Percentiles rank a stretch among this genome's conserved stretches.
These are phyloP conservation scores for Colletotrichum sp. DNA, from an alignment of 2,329 filamentous ascomycete genomes.

Conservation along the genomic window DNA sequence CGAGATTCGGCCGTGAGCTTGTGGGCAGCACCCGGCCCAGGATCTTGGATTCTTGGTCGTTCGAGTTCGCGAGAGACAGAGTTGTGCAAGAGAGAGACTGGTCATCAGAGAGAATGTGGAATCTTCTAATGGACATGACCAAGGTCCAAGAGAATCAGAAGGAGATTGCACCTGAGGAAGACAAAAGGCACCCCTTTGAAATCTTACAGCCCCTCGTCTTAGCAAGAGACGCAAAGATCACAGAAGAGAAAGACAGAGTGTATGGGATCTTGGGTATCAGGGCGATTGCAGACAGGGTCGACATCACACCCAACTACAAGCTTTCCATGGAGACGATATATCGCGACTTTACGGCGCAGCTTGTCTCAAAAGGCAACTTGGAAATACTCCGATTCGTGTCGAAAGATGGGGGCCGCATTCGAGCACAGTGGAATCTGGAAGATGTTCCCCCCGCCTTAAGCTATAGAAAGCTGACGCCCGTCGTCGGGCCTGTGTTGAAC, in stretches of 20 bases:
- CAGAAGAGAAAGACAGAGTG: neutral
- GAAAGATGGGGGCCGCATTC: neutral
- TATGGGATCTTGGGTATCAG: neutral
- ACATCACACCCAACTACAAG: neutral
- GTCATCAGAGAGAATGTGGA: neutral
- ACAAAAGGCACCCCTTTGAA: neutral
- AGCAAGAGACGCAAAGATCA: neutral
- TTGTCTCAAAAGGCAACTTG: neutral
- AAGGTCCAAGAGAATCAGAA: neutral
- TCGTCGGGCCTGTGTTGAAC: neutral
- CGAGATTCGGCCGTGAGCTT: neutral
- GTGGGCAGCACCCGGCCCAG: neutral
- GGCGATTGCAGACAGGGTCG: neutral
- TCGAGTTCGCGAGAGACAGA: neutral
- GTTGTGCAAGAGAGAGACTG: neutral
- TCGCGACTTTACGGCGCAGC: neutral
- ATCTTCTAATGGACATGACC: neutral
- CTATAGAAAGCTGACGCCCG: neutral
- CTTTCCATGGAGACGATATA: neutral
- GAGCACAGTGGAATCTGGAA: neutral
- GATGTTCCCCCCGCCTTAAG: neutral
- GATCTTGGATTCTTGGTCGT: neutral
- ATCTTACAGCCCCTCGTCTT: neutral
- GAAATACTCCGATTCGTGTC: neutral
- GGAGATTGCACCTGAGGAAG: neutral